phyloP scores from a whole-genome alignment of 1,284 basidiomycete genomes.

The Sporisorium reilianum region DNA sequence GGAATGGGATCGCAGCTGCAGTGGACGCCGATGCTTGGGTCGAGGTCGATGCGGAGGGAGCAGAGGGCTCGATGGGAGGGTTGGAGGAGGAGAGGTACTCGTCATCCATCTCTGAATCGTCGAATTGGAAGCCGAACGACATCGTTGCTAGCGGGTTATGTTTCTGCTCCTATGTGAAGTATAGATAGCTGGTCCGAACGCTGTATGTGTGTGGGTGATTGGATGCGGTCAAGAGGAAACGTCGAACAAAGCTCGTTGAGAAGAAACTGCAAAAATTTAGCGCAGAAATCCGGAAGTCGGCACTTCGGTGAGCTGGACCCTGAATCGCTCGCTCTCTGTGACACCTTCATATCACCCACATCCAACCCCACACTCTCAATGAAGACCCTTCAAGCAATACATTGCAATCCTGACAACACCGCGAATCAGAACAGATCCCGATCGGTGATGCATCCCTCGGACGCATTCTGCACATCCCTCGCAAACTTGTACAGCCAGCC shows the following conservation, averaged over 20 bases:
- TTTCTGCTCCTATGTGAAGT: background rate
- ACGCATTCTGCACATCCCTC: slow-evolving; percentile 50
- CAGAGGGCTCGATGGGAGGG: slow-evolving; percentile 5
- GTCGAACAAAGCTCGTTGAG: background rate
- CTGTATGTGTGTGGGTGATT: rapidly evolving
- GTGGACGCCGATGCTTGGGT: background rate
- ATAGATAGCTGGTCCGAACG: background rate
- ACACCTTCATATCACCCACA: background rate
- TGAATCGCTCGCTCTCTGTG: background rate
- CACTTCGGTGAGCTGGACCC: slow-evolving; percentile 12
- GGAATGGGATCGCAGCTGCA: slow-evolving; percentile 22
- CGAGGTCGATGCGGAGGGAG: slow-evolving; percentile 13
- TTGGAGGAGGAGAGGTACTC: slow-evolving; percentile 33
- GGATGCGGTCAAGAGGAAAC: too few species aligned
- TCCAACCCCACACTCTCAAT: background rate
- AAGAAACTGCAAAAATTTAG: slow-evolving; percentile 10
- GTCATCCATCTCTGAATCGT: slow-evolving; percentile 49
- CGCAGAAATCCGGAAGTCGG: slow-evolving; percentile 28
- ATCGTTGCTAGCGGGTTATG: slow-evolving; percentile 1
- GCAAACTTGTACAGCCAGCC: slow-evolving; percentile 54
- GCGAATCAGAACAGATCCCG: slow-evolving; percentile 39
- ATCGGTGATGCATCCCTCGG: slow-evolving; percentile 51
- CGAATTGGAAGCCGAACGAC: slow-evolving; percentile 53
- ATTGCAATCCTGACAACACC: slow-evolving; percentile 2
- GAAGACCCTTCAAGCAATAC: background rate